Evolutionary conservation across 352 stramenopile genomes (phyloP).

Genomic region (Pythium dissimile): DNA sequence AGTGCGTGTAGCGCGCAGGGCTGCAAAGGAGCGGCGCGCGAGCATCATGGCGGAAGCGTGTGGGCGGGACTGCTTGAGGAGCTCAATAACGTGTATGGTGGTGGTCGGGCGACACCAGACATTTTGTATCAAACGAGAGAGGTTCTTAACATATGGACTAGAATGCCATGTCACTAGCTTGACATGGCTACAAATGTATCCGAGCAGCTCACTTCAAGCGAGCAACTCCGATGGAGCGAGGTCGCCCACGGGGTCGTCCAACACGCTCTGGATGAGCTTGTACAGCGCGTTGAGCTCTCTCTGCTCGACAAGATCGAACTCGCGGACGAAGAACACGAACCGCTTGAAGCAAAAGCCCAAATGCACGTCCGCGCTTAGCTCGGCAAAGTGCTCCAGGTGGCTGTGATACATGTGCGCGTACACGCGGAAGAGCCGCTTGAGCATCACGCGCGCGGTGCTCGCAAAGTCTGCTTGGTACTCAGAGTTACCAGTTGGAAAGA

Average conservation of each 20-base stretch:
- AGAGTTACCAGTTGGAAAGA: conserved; percentile 44
- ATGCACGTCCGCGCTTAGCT: conserved; percentile 90
- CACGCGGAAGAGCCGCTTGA: conserved; percentile 95
- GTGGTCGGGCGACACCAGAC: conserved; percentile 4
- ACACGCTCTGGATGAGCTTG: conserved; percentile 80
- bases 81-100: neutral
- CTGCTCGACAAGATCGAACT: conserved; percentile 92
- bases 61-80: neutral
- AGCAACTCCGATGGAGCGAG: neutral
- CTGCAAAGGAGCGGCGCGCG: conserved; percentile 13
- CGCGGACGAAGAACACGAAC: conserved; percentile 95
- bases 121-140: conserved; percentile 1
- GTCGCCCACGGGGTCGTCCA: conserved; percentile 4
- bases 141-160: neutral
- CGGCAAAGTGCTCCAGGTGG: conserved; percentile 90
- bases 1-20: neutral
- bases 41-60: conserved; percentile 10
- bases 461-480: conserved; percentile 23
- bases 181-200: neutral
- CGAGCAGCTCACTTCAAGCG: neutral
- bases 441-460: conserved; percentile 67
- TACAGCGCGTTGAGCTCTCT: conserved; percentile 93
- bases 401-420: conserved; percentile 97
- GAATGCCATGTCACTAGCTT: neutral
- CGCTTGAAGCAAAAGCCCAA: conserved; percentile 98